These are phyloP conservation scores for Microcera coccophila DNA, from an alignment of 2,329 filamentous ascomycete genomes.

Conservation along the genomic window DNA sequence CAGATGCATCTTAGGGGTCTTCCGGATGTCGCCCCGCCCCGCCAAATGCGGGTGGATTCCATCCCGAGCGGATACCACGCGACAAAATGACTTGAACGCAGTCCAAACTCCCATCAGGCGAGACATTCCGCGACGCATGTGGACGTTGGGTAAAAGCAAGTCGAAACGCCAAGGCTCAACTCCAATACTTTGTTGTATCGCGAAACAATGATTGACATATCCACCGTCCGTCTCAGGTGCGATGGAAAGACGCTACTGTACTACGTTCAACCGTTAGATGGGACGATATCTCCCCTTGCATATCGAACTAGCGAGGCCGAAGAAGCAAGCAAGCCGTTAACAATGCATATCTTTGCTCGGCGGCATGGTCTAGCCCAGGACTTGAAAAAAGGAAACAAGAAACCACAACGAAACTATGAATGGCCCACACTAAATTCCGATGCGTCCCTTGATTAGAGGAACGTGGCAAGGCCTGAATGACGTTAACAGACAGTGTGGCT, in stretches of 20 bases:
- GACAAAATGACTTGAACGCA: too few relatives aligned
- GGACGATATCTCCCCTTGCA: constrained; percentile 15
- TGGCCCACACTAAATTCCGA: constrained; percentile 16
- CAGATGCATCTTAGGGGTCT: constrained; percentile 20
- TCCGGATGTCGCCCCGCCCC: background rate
- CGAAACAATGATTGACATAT: constrained; percentile 1
- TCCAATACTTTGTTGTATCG: too few relatives aligned
- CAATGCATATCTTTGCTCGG: background rate
- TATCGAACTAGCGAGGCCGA: constrained; percentile 12
- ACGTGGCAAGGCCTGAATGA: constrained; percentile 13
- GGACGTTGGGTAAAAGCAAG: too few relatives aligned
- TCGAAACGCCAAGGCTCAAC: too few relatives aligned
- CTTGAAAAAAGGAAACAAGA: constrained; percentile 21
- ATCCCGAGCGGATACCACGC: constrained; percentile 18
- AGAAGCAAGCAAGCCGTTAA: constrained; percentile 6
- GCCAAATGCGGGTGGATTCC: constrained; percentile 1
- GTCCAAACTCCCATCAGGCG: too few relatives aligned
- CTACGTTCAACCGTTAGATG: constrained; percentile 10
- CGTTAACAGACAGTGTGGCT: too few relatives aligned
- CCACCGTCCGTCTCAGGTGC: constrained; percentile 17
- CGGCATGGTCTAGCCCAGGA: background rate
- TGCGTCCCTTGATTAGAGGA: constrained; percentile 18
- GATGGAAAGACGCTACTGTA: constrained; percentile 8
- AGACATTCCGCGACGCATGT: too few relatives aligned
- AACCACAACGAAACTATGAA: constrained; percentile 28